Evolutionary conservation across 768 basidiomycete species (phyloP).

Genomic region (Mycena epipterygia): DNA sequence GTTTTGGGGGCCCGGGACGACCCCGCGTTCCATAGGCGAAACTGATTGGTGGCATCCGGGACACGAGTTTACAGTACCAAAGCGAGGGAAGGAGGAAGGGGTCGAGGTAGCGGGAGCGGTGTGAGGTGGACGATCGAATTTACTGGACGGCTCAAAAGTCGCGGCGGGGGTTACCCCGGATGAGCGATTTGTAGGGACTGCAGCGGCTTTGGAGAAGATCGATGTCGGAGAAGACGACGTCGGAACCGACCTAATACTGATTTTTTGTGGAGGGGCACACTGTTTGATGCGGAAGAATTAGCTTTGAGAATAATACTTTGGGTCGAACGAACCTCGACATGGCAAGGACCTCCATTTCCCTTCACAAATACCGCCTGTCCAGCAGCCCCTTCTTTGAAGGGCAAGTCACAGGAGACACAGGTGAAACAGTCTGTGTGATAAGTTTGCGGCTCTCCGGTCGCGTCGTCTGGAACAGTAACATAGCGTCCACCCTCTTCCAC

Average conservation of each 20-base stretch:
- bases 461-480: conserved; percentile 76
- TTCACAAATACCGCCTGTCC: conserved; percentile 83
- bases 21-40: conserved; percentile 87
- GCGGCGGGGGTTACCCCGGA: conserved; percentile 6
- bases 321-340: conserved; percentile 63
- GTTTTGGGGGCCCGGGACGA: conserved; percentile 87
- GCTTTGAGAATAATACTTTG: neutral
- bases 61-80: conserved; percentile 73
- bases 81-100: conserved; percentile 60
- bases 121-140: conserved; percentile 54
- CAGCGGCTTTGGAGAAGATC: conserved; percentile 30
- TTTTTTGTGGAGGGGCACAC: conserved; percentile 62
- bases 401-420: conserved; percentile 73
- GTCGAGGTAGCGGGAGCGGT: conserved; percentile 53
- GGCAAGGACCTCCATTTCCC: conserved; percentile 74
- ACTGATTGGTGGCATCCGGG: conserved; percentile 83
- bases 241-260: conserved; percentile 42
- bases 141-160: conserved; percentile 20
- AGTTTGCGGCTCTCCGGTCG: conserved; percentile 62
- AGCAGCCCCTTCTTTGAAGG: conserved; percentile 71
- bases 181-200: conserved; percentile 6
- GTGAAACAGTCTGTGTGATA: conserved; percentile 86
- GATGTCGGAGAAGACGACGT: conserved; percentile 15
- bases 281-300: conserved; percentile 33
- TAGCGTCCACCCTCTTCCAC: conserved; percentile 72